phyloP scores from a whole-genome alignment of 2,329 filamentous ascomycete genomes.

The Nemania sp. region DNA sequence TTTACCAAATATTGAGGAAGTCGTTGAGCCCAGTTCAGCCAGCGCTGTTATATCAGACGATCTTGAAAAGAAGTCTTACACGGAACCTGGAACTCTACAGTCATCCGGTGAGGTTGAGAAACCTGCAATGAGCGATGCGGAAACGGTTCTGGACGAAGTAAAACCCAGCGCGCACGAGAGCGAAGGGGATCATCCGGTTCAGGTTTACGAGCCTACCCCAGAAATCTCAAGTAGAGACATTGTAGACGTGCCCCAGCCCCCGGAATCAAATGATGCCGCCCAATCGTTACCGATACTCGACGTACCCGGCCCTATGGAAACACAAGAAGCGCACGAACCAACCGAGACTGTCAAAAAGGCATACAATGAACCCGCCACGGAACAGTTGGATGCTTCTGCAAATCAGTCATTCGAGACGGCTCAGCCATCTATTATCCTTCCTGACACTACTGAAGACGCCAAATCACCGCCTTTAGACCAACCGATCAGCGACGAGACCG shows the following conservation, averaged over 20 bases:
- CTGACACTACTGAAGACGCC: background rate
- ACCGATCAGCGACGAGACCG: slow-evolving; percentile 17
- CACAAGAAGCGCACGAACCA: slow-evolving; percentile 26
- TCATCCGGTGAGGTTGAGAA: background rate
- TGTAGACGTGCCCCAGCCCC: slow-evolving; percentile 21
- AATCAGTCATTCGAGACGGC: slow-evolving; percentile 25
- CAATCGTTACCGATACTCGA: slow-evolving; percentile 28
- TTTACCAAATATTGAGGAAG: background rate
- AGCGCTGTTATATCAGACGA: background rate
- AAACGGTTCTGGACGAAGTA: background rate
- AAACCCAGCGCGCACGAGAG: background rate
- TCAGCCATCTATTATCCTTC: slow-evolving; percentile 12
- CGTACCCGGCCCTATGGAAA: slow-evolving; percentile 32
- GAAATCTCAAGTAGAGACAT: background rate
- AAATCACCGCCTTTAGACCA: slow-evolving; percentile 9
- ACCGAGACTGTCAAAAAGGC: slow-evolving; percentile 24
- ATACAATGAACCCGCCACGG: slow-evolving; percentile 18
- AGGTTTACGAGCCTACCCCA: background rate
- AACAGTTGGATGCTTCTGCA: slow-evolving; percentile 27
- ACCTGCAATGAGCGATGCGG: background rate
- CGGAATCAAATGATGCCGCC: slow-evolving; percentile 27
- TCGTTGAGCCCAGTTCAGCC: background rate
- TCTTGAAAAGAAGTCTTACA: background rate
- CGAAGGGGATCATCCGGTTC: background rate
- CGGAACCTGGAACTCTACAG: background rate